Evolutionary conservation across 345 rosid genomes (phyloP).

Genomic region (Eucalyptus lansdowneana): DNA sequence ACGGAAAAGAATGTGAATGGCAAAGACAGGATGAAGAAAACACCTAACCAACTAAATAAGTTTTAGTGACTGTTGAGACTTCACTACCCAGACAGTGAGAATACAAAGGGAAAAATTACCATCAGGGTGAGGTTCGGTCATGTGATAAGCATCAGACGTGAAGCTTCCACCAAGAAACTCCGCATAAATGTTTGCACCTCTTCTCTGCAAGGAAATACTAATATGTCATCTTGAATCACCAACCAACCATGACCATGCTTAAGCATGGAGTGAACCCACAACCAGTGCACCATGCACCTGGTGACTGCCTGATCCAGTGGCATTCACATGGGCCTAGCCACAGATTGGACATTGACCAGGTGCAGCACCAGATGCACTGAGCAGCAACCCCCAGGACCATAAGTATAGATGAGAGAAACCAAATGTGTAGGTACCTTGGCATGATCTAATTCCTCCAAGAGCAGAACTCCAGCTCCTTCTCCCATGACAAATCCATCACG

Average conservation of each 20-base stretch:
- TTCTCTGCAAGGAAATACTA: conserved; percentile 12
- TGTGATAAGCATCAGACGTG: conserved; percentile 39
- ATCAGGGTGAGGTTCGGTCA: conserved; percentile 41
- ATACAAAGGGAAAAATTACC: conserved; percentile 1
- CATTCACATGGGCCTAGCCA: neutral
- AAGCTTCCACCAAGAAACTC: conserved; percentile 55
- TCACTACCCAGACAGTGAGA: neutral
- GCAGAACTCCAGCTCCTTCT: conserved; percentile 56
- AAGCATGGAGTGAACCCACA: neutral
- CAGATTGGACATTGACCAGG: neutral
- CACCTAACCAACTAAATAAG: neutral
- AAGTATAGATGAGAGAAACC: neutral
- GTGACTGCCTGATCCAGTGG: neutral
- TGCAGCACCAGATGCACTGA: neutral
- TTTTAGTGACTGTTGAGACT: neutral
- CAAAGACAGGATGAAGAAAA: neutral
- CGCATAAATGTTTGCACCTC: conserved; percentile 45
- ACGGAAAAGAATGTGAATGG: neutral
- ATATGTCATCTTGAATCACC: neutral
- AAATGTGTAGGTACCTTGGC: conserved; percentile 23
- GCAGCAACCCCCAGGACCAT: neutral
- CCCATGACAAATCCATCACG: conserved; percentile 57
- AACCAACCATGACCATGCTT: neutral
- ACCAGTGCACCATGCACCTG: neutral
- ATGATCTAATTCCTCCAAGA: conserved; percentile 49